phyloP scores from a whole-genome alignment of 106 monocot genomes.

The Triglochin maritima region DNA sequence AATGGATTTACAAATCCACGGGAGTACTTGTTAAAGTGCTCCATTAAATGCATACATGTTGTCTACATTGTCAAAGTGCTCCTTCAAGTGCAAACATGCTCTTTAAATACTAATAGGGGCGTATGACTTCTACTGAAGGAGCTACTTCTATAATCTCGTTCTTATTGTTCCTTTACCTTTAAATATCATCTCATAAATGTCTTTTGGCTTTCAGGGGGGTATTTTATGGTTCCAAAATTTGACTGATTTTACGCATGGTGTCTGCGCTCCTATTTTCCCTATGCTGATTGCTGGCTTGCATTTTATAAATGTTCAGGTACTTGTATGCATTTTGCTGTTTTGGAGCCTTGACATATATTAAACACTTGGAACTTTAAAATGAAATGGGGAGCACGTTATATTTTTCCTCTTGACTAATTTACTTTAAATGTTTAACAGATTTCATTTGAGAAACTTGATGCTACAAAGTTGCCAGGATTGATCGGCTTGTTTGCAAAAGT shows the following conservation, averaged over 20 bases:
- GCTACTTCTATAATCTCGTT: background rate
- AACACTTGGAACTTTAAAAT: background rate
- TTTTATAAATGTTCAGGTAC: conserved; percentile 89
- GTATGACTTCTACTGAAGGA: background rate
- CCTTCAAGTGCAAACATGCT: no score
- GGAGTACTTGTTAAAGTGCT: no score
- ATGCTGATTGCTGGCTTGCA: conserved; percentile 74
- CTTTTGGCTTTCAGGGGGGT: conserved; percentile 85
- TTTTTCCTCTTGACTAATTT: no score
- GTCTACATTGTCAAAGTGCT: no score
- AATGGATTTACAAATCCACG: no score
- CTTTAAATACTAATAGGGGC: no score
- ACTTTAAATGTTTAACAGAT: no score
- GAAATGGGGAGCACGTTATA: no score
- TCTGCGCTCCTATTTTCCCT: conserved; percentile 55
- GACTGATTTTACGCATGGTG: conserved; percentile 56
- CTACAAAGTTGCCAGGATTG: conserved; percentile 44
- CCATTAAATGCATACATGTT: no score
- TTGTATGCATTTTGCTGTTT: background rate
- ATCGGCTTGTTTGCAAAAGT: conserved; percentile 76
- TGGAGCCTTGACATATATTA: background rate
- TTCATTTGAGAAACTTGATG: conserved; percentile 56
- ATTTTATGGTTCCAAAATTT: conserved; percentile 85
- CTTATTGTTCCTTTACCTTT: background rate
- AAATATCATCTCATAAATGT: conserved; percentile 1